These are phyloP conservation scores for Monascus ruber DNA, from an alignment of 2,329 filamentous ascomycete genomes.

Conservation along the genomic window DNA sequence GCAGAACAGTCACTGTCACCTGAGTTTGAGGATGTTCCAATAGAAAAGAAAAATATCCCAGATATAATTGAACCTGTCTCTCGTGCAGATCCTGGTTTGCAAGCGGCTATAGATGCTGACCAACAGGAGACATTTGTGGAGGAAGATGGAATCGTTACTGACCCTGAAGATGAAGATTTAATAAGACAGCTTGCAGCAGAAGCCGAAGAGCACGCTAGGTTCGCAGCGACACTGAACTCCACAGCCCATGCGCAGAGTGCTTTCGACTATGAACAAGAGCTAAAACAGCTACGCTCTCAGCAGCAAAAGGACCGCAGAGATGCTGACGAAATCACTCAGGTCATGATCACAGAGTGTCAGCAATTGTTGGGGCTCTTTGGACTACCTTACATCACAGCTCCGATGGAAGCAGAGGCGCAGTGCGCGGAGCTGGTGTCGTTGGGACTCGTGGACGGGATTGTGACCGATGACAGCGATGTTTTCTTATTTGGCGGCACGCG, in stretches of 20 bases:
- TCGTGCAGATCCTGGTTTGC: slow-evolving; percentile 12
- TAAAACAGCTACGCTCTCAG: slow-evolving; percentile 77
- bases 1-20: slow-evolving; percentile 32
- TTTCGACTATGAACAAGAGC: slow-evolving; percentile 73
- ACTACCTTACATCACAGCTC: slow-evolving; percentile 89
- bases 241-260: slow-evolving; percentile 58
- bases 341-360: slow-evolving; percentile 94
- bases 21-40: slow-evolving; percentile 38
- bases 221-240: slow-evolving; percentile 76
- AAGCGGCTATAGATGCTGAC: slow-evolving; percentile 3
- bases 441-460: slow-evolving; percentile 88
- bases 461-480: slow-evolving; percentile 93
- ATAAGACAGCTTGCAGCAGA: slow-evolving; percentile 77
- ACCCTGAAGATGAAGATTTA: slow-evolving; percentile 85
- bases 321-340: slow-evolving; percentile 89
- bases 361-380: slow-evolving; percentile 82
- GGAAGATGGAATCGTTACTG: slow-evolving; percentile 57
- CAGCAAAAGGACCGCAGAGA: slow-evolving; percentile 94
- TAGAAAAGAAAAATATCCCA: slow-evolving; percentile 11
- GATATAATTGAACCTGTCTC: slow-evolving; percentile 8
- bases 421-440: slow-evolving; percentile 82
- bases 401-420: slow-evolving; percentile 98
- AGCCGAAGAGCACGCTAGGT: slow-evolving; percentile 86
- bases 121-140: slow-evolving; percentile 14
- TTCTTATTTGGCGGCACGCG: slow-evolving; percentile 94